Evolutionary conservation across 257 asterid genomes (phyloP).

Genomic region (Perilla frutescens): DNA sequence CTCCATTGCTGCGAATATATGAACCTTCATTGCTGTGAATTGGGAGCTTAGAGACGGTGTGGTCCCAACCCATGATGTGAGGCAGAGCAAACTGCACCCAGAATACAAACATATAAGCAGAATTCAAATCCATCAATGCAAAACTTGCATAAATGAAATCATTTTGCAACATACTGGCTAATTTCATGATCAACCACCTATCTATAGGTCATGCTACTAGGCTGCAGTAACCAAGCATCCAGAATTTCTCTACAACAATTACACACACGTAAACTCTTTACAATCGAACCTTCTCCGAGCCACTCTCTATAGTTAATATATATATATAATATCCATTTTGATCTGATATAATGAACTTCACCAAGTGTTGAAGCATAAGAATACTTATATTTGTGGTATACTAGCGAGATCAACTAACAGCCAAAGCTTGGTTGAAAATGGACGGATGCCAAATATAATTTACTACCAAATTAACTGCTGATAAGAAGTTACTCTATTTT

Average conservation of each 20-base stretch:
- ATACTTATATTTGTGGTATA: neutral
- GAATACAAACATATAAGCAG: neutral
- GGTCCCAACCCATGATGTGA: conserved; percentile 95
- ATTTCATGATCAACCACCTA: neutral
- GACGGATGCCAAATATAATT: neutral
- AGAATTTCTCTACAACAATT: neutral
- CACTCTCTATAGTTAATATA: neutral
- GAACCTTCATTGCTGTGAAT: conserved; percentile 8
- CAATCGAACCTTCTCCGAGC: neutral
- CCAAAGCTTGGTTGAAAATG: neutral
- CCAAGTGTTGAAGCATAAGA: conserved; percentile 1
- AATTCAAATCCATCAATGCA: no score
- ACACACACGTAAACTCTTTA: conserved; percentile 4
- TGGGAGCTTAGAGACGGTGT: conserved; percentile 42
- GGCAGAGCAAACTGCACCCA: conserved; percentile 90
- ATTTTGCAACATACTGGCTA: neutral
- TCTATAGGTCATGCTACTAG: neutral
- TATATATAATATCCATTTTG: neutral
- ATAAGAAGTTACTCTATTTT: neutral
- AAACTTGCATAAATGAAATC: neutral
- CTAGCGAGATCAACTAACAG: neutral
- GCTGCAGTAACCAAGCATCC: neutral
- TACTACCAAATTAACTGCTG: neutral
- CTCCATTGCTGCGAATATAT: neutral
- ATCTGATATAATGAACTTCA: neutral